Conservation (phyloP, 805 yeast genomes). For the Yarrowia porcina region DNA sequence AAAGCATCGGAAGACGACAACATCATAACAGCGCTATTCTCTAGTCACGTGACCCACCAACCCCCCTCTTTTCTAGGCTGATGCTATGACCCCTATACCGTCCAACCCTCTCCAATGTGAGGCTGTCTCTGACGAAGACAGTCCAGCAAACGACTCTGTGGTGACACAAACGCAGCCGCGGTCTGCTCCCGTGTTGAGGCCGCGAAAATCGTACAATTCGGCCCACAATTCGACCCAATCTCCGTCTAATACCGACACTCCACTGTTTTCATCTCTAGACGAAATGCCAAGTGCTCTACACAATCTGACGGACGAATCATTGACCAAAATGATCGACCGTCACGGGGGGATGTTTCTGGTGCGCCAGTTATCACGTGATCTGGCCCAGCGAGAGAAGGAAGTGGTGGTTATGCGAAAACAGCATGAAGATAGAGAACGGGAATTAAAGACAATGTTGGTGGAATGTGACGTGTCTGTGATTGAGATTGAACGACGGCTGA, state of each 20-base stretch:
- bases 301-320: conserved; percentile 37
- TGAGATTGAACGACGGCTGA: conserved; percentile 35
- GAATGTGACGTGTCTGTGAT: conserved; percentile 34
- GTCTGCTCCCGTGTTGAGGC: not conserved
- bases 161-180: not conserved
- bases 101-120: conserved; percentile 1
- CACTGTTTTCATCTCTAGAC: conserved; percentile 3
- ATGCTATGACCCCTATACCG: not conserved
- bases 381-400: conserved; percentile 49
- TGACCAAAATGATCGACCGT: conserved; percentile 38
- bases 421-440: conserved; percentile 37
- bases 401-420: conserved; percentile 40
- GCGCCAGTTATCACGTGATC: conserved; percentile 48
- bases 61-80: not conserved
- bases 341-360: conserved; percentile 42
- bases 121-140: not conserved
- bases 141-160: not conserved
- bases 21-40: no score
- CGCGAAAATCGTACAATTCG: not conserved
- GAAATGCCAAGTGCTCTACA: conserved; percentile 42
- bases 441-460: conserved; percentile 33
- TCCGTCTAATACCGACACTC: not conserved
- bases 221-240: not conserved
- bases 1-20: not conserved
- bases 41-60: no score